These are phyloP conservation scores for Priceomyces haplophilus DNA, from an alignment of 805 yeast genomes.

Conservation along the genomic window DNA sequence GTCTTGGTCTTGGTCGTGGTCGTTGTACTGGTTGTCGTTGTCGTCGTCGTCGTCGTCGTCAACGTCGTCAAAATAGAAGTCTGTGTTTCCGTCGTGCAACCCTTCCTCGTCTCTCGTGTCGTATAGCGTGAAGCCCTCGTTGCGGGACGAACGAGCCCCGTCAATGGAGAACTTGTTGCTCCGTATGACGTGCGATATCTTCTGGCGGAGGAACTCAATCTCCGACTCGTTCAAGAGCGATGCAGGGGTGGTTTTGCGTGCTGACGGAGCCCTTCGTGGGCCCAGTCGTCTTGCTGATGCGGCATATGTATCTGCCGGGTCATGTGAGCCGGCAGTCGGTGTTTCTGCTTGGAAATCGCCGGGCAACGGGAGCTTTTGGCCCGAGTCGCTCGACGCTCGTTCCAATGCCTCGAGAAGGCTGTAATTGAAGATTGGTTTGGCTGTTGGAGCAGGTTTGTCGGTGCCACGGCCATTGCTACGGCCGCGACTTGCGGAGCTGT, in stretches of 20 bases:
- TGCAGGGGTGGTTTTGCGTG: conserved; percentile 4
- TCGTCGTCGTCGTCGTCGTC: conserved; percentile 40
- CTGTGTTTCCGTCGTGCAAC: conserved; percentile 32
- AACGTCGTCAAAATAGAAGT: conserved; percentile 13
- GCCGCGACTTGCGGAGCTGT: too few relatives aligned
- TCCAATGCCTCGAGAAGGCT: conserved; percentile 31
- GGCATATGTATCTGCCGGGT: too few relatives aligned
- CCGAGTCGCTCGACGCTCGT: conserved; percentile 20
- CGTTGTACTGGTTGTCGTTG: too few relatives aligned
- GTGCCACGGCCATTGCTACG: neutral
- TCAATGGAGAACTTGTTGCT: conserved; percentile 13
- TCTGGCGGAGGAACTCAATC: conserved; percentile 26
- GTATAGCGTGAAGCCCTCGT: conserved; percentile 29
- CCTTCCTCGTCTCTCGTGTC: conserved; percentile 41
- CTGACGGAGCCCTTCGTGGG: neutral
- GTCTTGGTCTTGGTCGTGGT: too few relatives aligned
- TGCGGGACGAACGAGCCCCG: conserved; percentile 1
- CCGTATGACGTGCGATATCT: conserved; percentile 22
- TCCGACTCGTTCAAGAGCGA: conserved; percentile 23
- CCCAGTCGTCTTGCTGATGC: neutral
- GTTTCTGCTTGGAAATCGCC: too few relatives aligned
- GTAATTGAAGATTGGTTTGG: conserved; percentile 25
- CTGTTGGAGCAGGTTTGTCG: too few relatives aligned
- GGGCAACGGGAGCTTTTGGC: conserved; percentile 3
- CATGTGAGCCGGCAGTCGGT: too few relatives aligned